A percentile compares a stretch with the other conserved stretches of the same genome.
phyloP scores from a whole-genome alignment of 2,329 filamentous ascomycete genomes.

The Penicillium oxalicum region DNA sequence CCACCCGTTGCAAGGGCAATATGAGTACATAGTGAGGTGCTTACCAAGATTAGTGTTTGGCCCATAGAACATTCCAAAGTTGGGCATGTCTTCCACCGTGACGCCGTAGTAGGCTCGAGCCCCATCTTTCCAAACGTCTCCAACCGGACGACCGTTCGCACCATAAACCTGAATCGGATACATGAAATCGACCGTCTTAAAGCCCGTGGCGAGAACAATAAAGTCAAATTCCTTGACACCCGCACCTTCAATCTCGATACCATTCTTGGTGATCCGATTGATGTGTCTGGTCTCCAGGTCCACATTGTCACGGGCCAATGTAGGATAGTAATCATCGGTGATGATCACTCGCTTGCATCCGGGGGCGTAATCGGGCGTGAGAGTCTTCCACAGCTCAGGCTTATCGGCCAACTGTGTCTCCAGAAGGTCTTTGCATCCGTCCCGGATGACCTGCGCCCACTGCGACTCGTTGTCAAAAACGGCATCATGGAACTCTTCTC shows the following conservation, averaged over 20 bases:
- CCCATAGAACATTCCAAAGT: constrained; percentile 55
- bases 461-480: constrained; percentile 36
- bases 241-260: constrained; percentile 43
- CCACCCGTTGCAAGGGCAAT: too few relatives aligned
- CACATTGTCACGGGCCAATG: constrained; percentile 16
- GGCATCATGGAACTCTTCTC: constrained; percentile 46
- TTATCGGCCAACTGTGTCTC: constrained; percentile 44
- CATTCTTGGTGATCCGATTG: constrained; percentile 40
- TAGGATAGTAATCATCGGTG: constrained; percentile 18
- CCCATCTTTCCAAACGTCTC: constrained; percentile 51
- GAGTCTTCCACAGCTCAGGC: constrained; percentile 47
- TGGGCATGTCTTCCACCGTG: constrained; percentile 48
- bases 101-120: constrained; percentile 49
- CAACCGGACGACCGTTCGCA: constrained; percentile 37
- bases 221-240: constrained; percentile 48
- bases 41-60: constrained; percentile 49
- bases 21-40: not conserved
- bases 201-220: constrained; percentile 55
- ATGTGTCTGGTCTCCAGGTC: constrained; percentile 48
- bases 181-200: constrained; percentile 55
- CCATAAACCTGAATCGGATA: constrained; percentile 52
- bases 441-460: constrained; percentile 39
- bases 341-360: constrained; percentile 18
- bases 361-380: constrained; percentile 42
- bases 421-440: constrained; percentile 36